A percentile compares a stretch with the other conserved stretches of the same genome.
Conservation (phyloP, 1,284 basidiomycete genomes). For the Rhodotorula sp. region DNA sequence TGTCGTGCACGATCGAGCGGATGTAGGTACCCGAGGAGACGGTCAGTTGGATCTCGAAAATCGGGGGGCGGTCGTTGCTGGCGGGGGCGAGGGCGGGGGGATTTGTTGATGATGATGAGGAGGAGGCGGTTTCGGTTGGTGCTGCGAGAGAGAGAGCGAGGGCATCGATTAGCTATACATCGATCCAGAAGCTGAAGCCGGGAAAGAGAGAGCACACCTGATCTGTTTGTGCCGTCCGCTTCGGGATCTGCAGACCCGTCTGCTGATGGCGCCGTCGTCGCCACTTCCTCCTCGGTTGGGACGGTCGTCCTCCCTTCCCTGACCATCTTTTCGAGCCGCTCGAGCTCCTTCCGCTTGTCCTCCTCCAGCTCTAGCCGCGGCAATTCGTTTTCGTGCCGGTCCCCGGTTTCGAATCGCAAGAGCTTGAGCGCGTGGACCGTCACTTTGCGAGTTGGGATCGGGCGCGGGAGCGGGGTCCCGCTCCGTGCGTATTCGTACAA, state of each 20-base stretch:
- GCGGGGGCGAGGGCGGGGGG: conserved; percentile 15
- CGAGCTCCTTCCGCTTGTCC: conserved; percentile 55
- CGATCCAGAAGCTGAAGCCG: too few relatives aligned
- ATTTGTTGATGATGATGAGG: too few relatives aligned
- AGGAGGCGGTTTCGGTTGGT: background rate
- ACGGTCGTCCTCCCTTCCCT: conserved; percentile 47
- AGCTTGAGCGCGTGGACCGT: conserved; percentile 77
- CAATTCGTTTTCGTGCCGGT: conserved; percentile 38
- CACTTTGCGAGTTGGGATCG: conserved; percentile 83
- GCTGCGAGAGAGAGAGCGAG: background rate
- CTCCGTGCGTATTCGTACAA: conserved; percentile 94
- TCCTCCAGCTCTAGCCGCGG: conserved; percentile 30
- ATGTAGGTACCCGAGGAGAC: conserved; percentile 98
- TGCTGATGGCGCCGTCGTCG: background rate
- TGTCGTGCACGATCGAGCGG: conserved; percentile 82
- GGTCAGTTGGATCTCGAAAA: conserved; percentile 84
- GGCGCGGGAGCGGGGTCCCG: conserved; percentile 82
- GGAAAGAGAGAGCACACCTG: too few relatives aligned
- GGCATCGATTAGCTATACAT: background rate
- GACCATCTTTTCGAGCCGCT: conserved; percentile 57
- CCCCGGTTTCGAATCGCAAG: conserved; percentile 47
- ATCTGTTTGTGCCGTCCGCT: background rate
- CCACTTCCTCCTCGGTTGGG: conserved; percentile 48
- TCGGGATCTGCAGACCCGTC: background rate
- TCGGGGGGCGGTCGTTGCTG: conserved; percentile 56